Evolutionary conservation across 2,329 filamentous ascomycete genomes (phyloP).

Genomic region (Thelonectria discophora): DNA sequence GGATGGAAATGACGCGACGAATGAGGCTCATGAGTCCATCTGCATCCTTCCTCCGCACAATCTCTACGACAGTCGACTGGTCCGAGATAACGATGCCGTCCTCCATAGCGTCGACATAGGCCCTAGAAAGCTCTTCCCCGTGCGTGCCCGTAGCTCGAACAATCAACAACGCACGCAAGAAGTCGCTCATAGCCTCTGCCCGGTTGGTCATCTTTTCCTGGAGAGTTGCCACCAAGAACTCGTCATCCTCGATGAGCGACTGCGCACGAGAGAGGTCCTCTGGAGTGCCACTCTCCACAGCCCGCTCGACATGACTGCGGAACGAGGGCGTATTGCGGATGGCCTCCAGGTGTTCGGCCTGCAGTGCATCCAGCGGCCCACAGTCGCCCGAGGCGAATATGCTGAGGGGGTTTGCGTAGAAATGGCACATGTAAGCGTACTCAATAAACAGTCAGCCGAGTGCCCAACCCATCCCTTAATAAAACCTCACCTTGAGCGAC

Average conservation of each 20-base stretch:
- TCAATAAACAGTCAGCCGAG: slow-evolving; percentile 46
- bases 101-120: slow-evolving; percentile 70
- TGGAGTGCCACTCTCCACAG: slow-evolving; percentile 54
- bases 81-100: slow-evolving; percentile 63
- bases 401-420: slow-evolving; percentile 80
- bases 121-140: slow-evolving; percentile 56
- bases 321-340: slow-evolving; percentile 77
- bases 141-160: slow-evolving; percentile 50
- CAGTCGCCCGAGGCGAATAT: slow-evolving; percentile 60
- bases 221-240: slow-evolving; percentile 59
- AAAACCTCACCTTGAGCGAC: slow-evolving; percentile 67
- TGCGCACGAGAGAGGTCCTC: slow-evolving; percentile 54
- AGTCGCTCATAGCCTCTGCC: slow-evolving; percentile 51
- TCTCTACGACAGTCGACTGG: slow-evolving; percentile 62
- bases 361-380: slow-evolving; percentile 49
- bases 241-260: slow-evolving; percentile 68
- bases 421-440: slow-evolving; percentile 89
- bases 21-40: slow-evolving; percentile 42
- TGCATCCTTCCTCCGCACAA: slow-evolving; percentile 65
- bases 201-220: slow-evolving; percentile 42
- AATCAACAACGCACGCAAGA: slow-evolving; percentile 61
- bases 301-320: slow-evolving; percentile 59
- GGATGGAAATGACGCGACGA: slow-evolving; percentile 38
- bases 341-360: slow-evolving; percentile 71
- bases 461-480: neutral